Evolutionary conservation across 129 eudicot genomes (phyloP), one percentile per base, ranked within the genome.

Genomic region (Solidago caesia): DNA sequence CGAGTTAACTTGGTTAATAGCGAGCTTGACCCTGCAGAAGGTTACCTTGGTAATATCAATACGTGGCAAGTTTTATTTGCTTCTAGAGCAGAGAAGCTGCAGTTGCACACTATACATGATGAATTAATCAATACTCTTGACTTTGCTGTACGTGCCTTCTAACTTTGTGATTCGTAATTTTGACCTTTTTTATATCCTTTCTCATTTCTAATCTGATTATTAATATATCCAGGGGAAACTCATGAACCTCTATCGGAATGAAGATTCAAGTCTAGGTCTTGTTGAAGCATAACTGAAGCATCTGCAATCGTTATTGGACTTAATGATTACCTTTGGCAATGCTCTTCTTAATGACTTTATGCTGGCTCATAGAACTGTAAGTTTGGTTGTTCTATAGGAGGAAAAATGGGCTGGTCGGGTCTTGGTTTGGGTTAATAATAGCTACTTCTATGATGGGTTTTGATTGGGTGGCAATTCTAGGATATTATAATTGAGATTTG

Each of bases 301-400:
- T 72, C 79, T 94, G 27, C 68, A 85, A 71, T 65, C 58, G 6
- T 45, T 90, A 46, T 68, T 94, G 86, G 85, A 83, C 71, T 68
- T 82, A 70, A 57, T 87, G 73, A 62, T 87, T 76, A 83, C 75
- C 64, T 85, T 88, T 65, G 77, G 96, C 48, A 75, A 88, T 49
- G 84, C 87, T 71, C 89, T 94, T 74, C 87, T 94, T 75, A 80
- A 71, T 67, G 97, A 94, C 82, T 91, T 90, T 67, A 72, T 94
- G 84, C 77, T 78, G 70, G 82, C 80, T 46, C 96, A 91, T 74
- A 77, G 82, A 75, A 85, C 81, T 75, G 98, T 94, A 85, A 79
- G 96, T 81, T 72, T 45, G 25, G 43, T n/a, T 58, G 64, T 48
- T 47, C n/a, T 11, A 8, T 21, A 42, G 13, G 46, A 44, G 47